Evolutionary conservation across 2,329 filamentous ascomycete genomes (phyloP).

Genomic region (Lasiodiplodia sp.): DNA sequence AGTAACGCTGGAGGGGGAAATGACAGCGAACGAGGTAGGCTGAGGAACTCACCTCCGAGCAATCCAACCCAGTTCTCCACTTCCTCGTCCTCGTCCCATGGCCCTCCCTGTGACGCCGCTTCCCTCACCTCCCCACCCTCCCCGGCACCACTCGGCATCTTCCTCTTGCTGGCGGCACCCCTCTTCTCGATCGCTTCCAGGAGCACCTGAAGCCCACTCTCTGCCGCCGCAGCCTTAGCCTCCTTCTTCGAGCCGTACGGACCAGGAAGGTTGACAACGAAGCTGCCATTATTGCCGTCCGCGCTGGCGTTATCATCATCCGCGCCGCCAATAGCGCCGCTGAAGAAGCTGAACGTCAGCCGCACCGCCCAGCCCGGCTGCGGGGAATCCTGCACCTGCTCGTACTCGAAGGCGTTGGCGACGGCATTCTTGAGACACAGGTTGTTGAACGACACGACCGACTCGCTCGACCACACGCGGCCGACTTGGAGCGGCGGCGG

Average conservation of each 20-base stretch:
- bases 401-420: conserved; percentile 13
- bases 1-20: background rate
- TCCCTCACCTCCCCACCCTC: conserved; percentile 29
- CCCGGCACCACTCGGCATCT: conserved; percentile 30
- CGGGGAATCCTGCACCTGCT: background rate
- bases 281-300: conserved; percentile 28
- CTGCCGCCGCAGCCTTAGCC: conserved; percentile 50
- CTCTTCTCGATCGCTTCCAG: conserved; percentile 36
- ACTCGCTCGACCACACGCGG: conserved; percentile 19
- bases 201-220: conserved; percentile 41
- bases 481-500: conserved; percentile 2
- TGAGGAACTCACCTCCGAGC: conserved; percentile 33
- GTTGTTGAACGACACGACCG: conserved; percentile 29
- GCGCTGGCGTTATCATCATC: background rate
- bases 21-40: too few relatives aligned
- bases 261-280: conserved; percentile 35
- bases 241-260: conserved; percentile 50
- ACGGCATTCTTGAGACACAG: conserved; percentile 30
- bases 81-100: conserved; percentile 31
- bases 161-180: conserved; percentile 31
- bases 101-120: conserved; percentile 21
- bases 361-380: conserved; percentile 36
- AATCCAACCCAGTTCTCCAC: conserved; percentile 48
- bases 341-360: conserved; percentile 36
- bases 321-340: conserved; percentile 31